Conservation (phyloP, 1,284 basidiomycete genomes). For the Rhodofomes roseus region DNA sequence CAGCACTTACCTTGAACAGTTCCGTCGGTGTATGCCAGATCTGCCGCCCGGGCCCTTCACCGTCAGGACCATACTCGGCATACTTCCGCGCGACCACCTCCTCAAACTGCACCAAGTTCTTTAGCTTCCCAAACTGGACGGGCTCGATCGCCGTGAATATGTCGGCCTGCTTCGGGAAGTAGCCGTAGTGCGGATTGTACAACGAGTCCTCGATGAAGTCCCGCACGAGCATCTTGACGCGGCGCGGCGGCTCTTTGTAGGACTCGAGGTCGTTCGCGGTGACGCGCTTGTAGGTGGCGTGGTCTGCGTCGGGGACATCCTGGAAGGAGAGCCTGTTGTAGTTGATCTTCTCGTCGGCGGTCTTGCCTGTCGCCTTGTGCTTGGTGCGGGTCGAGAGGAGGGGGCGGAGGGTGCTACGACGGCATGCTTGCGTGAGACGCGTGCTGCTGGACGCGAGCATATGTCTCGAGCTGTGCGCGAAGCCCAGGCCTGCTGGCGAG, state of each 20-base stretch:
- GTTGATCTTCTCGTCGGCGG: conserved; percentile 55
- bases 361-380: conserved; percentile 4
- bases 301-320: conserved; percentile 43
- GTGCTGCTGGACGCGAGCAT: conserved; percentile 8
- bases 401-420: background rate
- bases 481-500: background rate
- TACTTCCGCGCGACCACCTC: conserved; percentile 78
- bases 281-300: conserved; percentile 60
- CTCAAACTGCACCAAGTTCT: conserved; percentile 77
- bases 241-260: conserved; percentile 63
- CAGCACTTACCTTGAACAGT: conserved; percentile 92
- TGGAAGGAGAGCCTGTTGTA: conserved; percentile 59
- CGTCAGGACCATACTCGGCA: conserved; percentile 60
- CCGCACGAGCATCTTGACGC: conserved; percentile 91
- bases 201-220: conserved; percentile 97
- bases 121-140: conserved; percentile 72
- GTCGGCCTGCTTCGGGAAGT: conserved; percentile 89
- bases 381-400: conserved; percentile 6
- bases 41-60: conserved; percentile 79
- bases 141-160: conserved; percentile 75
- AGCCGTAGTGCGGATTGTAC: conserved; percentile 97
- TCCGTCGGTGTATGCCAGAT: conserved; percentile 99
- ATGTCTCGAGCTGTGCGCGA: background rate
- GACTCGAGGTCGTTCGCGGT: conserved; percentile 71
- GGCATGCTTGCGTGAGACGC: conserved; percentile 10